A percentile compares a stretch with the other conserved stretches of the same genome.
These are phyloP conservation scores for Saraca asoca DNA, from an alignment of 331 rosid genomes.

Conservation along the genomic window DNA sequence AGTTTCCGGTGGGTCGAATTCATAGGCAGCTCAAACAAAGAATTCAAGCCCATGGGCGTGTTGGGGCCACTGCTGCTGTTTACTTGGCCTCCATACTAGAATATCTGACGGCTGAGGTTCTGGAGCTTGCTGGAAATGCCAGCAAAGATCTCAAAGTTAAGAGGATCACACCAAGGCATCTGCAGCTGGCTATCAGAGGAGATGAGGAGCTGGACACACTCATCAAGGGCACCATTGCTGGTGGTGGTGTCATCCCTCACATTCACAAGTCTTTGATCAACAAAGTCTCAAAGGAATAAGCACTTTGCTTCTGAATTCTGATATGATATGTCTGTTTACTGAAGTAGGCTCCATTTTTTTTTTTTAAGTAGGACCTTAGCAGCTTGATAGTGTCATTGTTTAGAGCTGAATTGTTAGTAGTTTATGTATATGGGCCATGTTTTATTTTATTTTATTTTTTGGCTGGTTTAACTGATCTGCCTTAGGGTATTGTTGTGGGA, in stretches of 20 bases:
- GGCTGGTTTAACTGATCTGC: too few species aligned
- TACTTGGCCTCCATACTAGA: constrained; percentile 12
- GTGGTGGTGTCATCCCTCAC: constrained; percentile 7
- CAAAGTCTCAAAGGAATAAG: not conserved
- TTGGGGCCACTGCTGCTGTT: constrained; percentile 3
- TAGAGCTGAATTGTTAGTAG: too few species aligned
- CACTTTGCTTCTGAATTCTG: too few species aligned
- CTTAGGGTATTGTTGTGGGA: too few species aligned
- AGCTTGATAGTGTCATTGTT: too few species aligned
- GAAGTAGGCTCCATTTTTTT: too few species aligned
- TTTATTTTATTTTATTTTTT: too few species aligned
- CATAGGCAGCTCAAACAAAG: not conserved
- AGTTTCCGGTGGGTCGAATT: constrained; percentile 1
- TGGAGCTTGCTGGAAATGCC: constrained; percentile 48
- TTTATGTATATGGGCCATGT: too few species aligned
- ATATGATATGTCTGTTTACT: too few species aligned
- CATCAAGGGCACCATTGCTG: not conserved
- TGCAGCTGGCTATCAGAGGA: not conserved
- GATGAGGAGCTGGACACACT: constrained; percentile 7
- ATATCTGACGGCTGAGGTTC: constrained; percentile 43
- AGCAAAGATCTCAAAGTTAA: constrained; percentile 46
- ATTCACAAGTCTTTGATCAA: not conserved
- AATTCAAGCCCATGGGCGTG: not conserved
- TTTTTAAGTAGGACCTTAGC: too few species aligned
- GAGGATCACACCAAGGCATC: constrained; percentile 3